These are phyloP conservation scores for Scheffersomyces coipomensis DNA, from an alignment of 805 yeast species.

Conservation along the genomic window DNA sequence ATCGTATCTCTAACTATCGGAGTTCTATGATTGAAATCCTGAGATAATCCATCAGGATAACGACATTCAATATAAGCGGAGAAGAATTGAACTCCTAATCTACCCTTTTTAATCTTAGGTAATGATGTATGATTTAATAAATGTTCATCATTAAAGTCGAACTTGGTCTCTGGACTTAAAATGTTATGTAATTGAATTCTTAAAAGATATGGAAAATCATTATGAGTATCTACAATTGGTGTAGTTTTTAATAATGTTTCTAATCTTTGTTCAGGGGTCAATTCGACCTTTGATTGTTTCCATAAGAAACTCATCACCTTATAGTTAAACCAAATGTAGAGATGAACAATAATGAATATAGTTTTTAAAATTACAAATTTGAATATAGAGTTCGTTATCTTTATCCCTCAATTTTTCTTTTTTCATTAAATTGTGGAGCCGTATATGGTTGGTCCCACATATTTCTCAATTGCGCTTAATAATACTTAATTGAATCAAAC, in stretches of 20 bases:
- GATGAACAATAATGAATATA: background rate
- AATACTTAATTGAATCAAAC: too few species aligned
- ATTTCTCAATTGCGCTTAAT: too few species aligned
- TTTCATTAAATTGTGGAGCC: too few species aligned
- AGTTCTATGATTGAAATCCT: slow-evolving; percentile 44
- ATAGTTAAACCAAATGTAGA: too few species aligned
- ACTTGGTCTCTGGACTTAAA: slow-evolving; percentile 23
- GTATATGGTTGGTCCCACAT: too few species aligned
- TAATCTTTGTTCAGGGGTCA: background rate
- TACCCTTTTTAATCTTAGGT: slow-evolving; percentile 39
- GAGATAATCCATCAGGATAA: slow-evolving; percentile 37
- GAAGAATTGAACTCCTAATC: slow-evolving; percentile 51
- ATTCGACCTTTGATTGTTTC: background rate
- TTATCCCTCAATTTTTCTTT: too few species aligned
- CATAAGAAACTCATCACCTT: background rate
- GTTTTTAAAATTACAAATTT: background rate
- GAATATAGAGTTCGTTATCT: too few species aligned
- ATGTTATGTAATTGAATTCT: slow-evolving; percentile 45
- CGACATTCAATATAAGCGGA: slow-evolving; percentile 48
- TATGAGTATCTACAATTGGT: slow-evolving; percentile 49
- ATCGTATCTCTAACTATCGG: slow-evolving; percentile 50
- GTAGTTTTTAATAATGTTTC: slow-evolving; percentile 3
- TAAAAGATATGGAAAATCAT: slow-evolving; percentile 51
- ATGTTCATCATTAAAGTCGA: slow-evolving; percentile 32
- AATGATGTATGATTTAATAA: slow-evolving; percentile 47